phyloP scores from a whole-genome alignment of 306 rosid species.

The Vicia villosa region DNA sequence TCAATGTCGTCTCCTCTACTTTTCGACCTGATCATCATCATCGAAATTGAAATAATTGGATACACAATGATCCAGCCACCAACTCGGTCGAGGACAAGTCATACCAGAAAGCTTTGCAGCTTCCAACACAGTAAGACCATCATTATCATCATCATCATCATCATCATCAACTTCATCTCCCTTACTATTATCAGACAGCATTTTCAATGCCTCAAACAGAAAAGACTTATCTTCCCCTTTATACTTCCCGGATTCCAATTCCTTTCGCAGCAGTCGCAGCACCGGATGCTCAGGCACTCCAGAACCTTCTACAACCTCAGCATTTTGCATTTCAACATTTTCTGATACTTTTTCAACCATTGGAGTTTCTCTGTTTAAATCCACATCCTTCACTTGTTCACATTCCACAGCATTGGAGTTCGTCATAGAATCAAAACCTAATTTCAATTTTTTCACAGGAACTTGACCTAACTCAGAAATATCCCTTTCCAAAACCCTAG shows the following conservation, averaged over 20 bases:
- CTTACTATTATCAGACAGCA: background rate
- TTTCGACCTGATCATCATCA: background rate
- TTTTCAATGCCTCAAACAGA: background rate
- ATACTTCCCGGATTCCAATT: background rate
- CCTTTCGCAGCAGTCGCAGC: slow-evolving; percentile 25
- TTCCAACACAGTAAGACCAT: background rate
- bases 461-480: slow-evolving; percentile 21
- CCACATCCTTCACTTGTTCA: background rate
- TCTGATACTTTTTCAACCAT: background rate
- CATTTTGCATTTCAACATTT: background rate
- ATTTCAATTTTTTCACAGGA: slow-evolving; percentile 38
- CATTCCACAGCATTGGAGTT: background rate
- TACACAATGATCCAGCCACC: background rate
- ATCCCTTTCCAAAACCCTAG: slow-evolving; percentile 24
- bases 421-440: background rate
- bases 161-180: too few species aligned
- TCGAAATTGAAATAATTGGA: background rate
- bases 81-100: background rate
- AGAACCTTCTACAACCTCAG: slow-evolving; percentile 24
- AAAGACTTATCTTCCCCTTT: background rate
- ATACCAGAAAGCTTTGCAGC: background rate
- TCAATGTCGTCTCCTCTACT: background rate
- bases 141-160: background rate
- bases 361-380: background rate
- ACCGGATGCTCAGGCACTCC: background rate